Evolutionary conservation across 176 grass and related monocot species (phyloP), one percentile per base, ranked within the genome.

Genomic region (Thinopyrum elongatum): DNA sequence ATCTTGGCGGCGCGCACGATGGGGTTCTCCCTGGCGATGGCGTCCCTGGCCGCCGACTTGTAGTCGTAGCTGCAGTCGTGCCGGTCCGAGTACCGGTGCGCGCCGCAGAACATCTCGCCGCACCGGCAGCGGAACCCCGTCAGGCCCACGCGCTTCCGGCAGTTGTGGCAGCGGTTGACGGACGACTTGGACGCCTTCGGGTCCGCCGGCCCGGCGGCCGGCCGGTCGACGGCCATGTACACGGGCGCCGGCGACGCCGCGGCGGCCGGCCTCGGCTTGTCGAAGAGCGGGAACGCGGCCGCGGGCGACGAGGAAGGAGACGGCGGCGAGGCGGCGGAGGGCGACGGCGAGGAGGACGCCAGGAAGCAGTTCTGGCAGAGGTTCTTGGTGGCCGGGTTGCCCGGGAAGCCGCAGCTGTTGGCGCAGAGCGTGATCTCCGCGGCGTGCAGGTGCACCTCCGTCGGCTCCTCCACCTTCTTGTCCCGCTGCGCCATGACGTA

Each of bases 1-100:
- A 98, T 95, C 88, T 98, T 98, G 42, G 97, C 90, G 3, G 97
- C 97, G 30, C 97, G 94, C 15, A 98, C 94, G 28, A 98, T 90
- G 41, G 94, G 94, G 85, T 98, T 98, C 70, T 94, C 94, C 83
- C 81, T 53, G 23, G 92, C 90, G 93, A 98, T 98, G 74, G 93
- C 86, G 63, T 94, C 93, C 70, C 93, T 80, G 2, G 59, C 86
- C 51, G 90, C 90, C 3, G 94, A 75, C 86, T 91, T 95, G 89
- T 98, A 98, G 78, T 98, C 94, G 78, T 21, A 98, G 88, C 84
- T 68, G 87, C 97, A 98, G 13, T 79, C 90, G 82, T 98, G 97
- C 9, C 90, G 90, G 84, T 98, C 97, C 21, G 97, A 95, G 88
- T 98, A 98, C 13, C 97, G 94, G 88, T 98, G 97, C 79, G 93